Evolutionary conservation across 805 yeast genomes (phyloP), one percentile per base, ranked within the genome.

Genomic region (Helenozyma baotianmanensis): DNA sequence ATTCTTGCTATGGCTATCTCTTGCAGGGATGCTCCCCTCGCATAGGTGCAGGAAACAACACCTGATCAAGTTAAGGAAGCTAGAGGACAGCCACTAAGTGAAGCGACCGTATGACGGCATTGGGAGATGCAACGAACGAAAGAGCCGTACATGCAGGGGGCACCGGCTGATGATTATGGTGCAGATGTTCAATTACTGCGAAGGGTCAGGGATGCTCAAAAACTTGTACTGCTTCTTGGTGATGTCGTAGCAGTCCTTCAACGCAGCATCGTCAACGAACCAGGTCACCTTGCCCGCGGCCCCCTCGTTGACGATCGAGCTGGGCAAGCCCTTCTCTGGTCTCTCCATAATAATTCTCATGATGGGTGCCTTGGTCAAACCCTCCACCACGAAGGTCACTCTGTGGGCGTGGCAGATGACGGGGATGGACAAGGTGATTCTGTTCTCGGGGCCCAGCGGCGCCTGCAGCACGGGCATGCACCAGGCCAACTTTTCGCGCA

Each of bases 201-300:
- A 38, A 21, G 45, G 49, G 15, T 44, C 45, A 18, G 34, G 45
- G 28, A 58, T 61, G 26, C 68, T 58, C 45, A 73, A 59, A 42
- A 69, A 76, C 58, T 81, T 81, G 62, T 81, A 81, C 58, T 79
- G 75, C 60, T 78, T 80, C 64, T 80, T 80, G 13, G 83, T 78
- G 31, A 80, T 72, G 32, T 66, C 72, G 50, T 76, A 76, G 30
- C 84, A 84, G 52, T 87, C 96, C 29, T 78, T 74, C 49, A 86
- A 75, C 2, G 96, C 96, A 46, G 81, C 96, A 50, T 87, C 85
- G 57, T 90, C 98, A 22, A 90, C 97, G 66, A 90, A 90, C 98
- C 98, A 90, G 6, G 89, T 77, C 4, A 90, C 96, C 60, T 83
- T 82, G 11, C 97, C 97, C 1, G 95, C 96, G n/a, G 96, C 95